Evolutionary conservation across 2,329 filamentous ascomycete genomes (phyloP).

Genomic region (Ophiosphaerella narmari): DNA sequence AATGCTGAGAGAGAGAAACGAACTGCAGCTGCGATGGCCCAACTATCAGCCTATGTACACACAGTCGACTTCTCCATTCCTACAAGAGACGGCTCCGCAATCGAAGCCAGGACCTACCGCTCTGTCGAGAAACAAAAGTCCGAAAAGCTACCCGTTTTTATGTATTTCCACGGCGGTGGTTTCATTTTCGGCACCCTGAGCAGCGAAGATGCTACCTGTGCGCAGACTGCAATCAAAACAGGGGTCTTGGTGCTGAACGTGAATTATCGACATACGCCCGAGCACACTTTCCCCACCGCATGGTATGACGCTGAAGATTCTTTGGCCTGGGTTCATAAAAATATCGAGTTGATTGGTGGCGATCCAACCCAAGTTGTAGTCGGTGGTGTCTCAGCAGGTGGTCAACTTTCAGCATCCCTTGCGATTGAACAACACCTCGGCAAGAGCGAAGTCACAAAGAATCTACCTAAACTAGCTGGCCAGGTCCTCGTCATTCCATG

Average conservation of each 20-base stretch:
- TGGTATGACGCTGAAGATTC: conserved; percentile 61
- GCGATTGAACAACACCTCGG: conserved; percentile 52
- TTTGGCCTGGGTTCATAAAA: conserved; percentile 58
- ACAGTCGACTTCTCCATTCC: conserved; percentile 38
- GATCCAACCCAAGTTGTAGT: conserved; percentile 53
- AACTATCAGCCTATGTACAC: conserved; percentile 27
- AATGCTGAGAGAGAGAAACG: conserved; percentile 28
- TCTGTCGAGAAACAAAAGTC: conserved; percentile 39
- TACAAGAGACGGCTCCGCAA: conserved; percentile 51
- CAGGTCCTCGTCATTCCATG: conserved; percentile 50
- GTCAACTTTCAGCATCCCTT: conserved; percentile 55
- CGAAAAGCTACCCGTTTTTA: conserved; percentile 54
- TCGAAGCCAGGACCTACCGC: conserved; percentile 56
- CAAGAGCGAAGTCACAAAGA: conserved; percentile 33
- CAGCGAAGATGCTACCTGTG: conserved; percentile 60
- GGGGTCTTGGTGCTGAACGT: conserved; percentile 58
- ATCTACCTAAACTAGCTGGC: conserved; percentile 49
- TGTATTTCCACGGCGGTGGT: conserved; percentile 59
- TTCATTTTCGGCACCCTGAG: conserved; percentile 61
- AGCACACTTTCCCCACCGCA: conserved; percentile 57
- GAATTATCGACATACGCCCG: conserved; percentile 64
- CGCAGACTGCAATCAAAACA: conserved; percentile 51
- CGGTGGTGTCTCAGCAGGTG: conserved; percentile 58
- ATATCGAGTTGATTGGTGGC: conserved; percentile 47
- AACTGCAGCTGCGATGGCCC: conserved; percentile 23